Evolutionary conservation across 2,329 filamentous ascomycete species (phyloP).

Genomic region (Penicillium sp.): DNA sequence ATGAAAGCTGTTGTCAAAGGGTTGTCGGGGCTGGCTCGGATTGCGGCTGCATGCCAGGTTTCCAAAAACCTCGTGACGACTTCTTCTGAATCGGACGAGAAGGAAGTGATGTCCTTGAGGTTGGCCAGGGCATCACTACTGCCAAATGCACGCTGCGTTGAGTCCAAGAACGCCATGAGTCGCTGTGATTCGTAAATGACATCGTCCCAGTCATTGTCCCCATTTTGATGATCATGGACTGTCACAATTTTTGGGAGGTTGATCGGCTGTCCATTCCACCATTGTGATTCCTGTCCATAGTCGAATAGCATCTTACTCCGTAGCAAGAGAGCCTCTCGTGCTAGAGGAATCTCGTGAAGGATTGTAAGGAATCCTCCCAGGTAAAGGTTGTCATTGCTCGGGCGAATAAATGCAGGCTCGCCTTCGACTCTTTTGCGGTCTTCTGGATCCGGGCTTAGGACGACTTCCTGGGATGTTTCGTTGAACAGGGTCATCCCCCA

Average conservation of each 20-base stretch:
- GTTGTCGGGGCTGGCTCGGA: slow-evolving; percentile 44
- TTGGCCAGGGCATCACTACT: slow-evolving; percentile 55
- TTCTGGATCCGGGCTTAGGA: slow-evolving; percentile 55
- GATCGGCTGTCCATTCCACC: slow-evolving; percentile 63
- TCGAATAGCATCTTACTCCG: slow-evolving; percentile 47
- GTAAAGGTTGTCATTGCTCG: slow-evolving; percentile 54
- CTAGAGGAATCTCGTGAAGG: slow-evolving; percentile 61
- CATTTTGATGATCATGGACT: slow-evolving; percentile 35
- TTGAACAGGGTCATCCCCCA: slow-evolving; percentile 60
- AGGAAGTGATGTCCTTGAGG: slow-evolving; percentile 38
- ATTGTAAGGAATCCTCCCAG: slow-evolving; percentile 62
- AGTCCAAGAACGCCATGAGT: slow-evolving; percentile 62
- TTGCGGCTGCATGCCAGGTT: slow-evolving; percentile 51
- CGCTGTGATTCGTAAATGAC: slow-evolving; percentile 61
- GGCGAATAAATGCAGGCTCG: slow-evolving; percentile 61
- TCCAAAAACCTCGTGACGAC: slow-evolving; percentile 50
- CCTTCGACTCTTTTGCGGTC: slow-evolving; percentile 51
- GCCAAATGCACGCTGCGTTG: slow-evolving; percentile 60
- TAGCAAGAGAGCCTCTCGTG: slow-evolving; percentile 58
- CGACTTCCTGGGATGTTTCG: slow-evolving; percentile 52
- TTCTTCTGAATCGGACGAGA: slow-evolving; percentile 37
- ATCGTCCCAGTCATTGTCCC: slow-evolving; percentile 43
- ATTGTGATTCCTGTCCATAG: slow-evolving; percentile 59
- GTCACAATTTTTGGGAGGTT: slow-evolving; percentile 54
- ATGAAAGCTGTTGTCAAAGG: slow-evolving; percentile 49